Conservation (phyloP, 2,329 filamentous ascomycete genomes). For the Fusarium redolens region DNA sequence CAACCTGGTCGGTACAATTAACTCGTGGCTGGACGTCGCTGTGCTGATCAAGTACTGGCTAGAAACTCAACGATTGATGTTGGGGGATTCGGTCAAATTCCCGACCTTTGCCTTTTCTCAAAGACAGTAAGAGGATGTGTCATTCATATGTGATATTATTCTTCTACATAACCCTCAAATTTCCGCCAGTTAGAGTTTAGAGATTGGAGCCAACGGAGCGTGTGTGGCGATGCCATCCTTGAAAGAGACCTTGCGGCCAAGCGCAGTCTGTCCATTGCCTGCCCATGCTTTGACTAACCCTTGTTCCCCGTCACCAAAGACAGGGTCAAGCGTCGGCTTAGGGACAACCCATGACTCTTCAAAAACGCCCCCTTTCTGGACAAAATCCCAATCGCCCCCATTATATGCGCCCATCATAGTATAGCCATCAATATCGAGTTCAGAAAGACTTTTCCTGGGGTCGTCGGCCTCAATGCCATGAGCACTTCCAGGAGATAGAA, state of each 20-base stretch:
- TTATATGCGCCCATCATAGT: conserved; percentile 62
- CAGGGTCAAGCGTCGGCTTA: conserved; percentile 28
- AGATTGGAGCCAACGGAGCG: background rate
- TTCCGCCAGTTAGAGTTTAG: background rate
- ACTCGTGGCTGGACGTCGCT: background rate
- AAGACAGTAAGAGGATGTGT: background rate
- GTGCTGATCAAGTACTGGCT: background rate
- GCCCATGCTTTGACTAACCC: conserved; percentile 20
- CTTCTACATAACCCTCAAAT: background rate
- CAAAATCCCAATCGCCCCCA: conserved; percentile 34
- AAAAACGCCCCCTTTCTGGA: conserved; percentile 21
- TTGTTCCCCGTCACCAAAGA: conserved; percentile 11
- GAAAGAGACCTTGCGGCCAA: background rate
- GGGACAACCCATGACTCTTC: conserved; percentile 30
- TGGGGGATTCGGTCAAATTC: background rate
- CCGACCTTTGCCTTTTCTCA: background rate
- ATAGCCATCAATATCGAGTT: conserved; percentile 48
- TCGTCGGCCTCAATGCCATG: conserved; percentile 51
- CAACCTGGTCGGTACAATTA: background rate
- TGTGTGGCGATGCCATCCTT: background rate
- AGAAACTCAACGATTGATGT: background rate
- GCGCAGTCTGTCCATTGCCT: background rate
- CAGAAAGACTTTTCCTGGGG: conserved; percentile 49
- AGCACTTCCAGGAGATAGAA: conserved; percentile 58
- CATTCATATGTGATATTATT: background rate